These are phyloP conservation scores for Ganoderma boninense DNA, from an alignment of 1,284 basidiomycete species.

Conservation along the genomic window DNA sequence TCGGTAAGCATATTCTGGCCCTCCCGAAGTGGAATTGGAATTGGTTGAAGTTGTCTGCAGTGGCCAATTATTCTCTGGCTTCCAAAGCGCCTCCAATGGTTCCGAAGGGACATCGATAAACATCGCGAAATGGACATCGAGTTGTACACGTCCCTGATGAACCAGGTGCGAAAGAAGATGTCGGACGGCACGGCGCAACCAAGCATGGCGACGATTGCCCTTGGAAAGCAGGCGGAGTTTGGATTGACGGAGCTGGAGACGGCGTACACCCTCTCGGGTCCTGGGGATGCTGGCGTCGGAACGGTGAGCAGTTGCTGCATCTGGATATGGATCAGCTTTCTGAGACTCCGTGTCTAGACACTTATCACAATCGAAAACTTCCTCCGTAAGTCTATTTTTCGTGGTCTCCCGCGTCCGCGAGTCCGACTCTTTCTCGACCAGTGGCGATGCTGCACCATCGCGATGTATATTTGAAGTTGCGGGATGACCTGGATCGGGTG, in stretches of 20 bases:
- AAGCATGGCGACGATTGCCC: conserved; percentile 15
- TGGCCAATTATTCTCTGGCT: neutral
- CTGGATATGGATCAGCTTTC: too few species aligned
- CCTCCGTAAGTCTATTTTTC: neutral
- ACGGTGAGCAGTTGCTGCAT: neutral
- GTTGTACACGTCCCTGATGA: neutral
- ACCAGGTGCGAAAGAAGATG: neutral
- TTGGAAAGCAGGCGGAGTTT: conserved; percentile 14
- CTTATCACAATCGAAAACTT: neutral
- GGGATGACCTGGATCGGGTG: neutral
- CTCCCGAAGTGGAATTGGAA: neutral
- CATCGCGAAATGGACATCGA: neutral
- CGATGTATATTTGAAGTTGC: neutral
- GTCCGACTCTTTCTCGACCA: neutral
- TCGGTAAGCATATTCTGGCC: neutral
- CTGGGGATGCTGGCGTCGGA: conserved; percentile 19
- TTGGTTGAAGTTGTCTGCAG: neutral
- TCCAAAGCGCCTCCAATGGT: neutral
- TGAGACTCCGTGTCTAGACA: neutral
- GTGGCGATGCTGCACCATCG: neutral
- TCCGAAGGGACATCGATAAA: neutral
- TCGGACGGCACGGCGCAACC: conserved; percentile 11
- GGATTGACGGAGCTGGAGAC: conserved; percentile 20
- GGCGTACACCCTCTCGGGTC: conserved; percentile 20
- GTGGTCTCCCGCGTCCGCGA: too few species aligned